phyloP scores from a whole-genome alignment of 805 yeast genomes.

The Spathaspora gorwiae region DNA sequence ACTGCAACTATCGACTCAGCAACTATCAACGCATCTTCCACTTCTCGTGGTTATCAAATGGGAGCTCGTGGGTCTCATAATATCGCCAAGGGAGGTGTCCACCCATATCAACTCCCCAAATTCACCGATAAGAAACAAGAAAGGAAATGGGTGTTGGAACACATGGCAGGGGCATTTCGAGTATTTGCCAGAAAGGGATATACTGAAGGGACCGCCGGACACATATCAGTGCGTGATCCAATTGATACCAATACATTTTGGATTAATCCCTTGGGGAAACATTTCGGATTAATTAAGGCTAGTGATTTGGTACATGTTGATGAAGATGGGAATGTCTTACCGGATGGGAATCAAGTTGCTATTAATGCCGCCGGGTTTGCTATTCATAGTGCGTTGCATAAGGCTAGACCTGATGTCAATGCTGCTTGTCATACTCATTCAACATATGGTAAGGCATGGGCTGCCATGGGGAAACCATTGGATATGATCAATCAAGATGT shows the following conservation, averaged over 20 bases:
- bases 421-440: slow-evolving; percentile 43
- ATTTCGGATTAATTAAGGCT: slow-evolving; percentile 46
- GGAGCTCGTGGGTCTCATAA: slow-evolving; percentile 55
- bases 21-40: slow-evolving; percentile 8
- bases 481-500: slow-evolving; percentile 82
- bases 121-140: slow-evolving; percentile 47
- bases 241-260: slow-evolving; percentile 76
- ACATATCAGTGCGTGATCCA: slow-evolving; percentile 82
- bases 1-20: slow-evolving; percentile 3
- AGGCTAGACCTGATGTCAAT: slow-evolving; percentile 33
- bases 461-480: slow-evolving; percentile 37
- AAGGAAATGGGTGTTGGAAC: slow-evolving; percentile 56
- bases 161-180: slow-evolving; percentile 83
- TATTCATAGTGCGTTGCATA: slow-evolving; percentile 37
- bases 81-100: slow-evolving; percentile 50
- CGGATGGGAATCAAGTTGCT: slow-evolving; percentile 35
- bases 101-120: slow-evolving; percentile 48
- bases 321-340: slow-evolving; percentile 31
- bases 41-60: slow-evolving; percentile 39
- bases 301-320: slow-evolving; percentile 38
- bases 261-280: slow-evolving; percentile 86
- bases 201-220: slow-evolving; percentile 80
- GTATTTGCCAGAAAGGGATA: slow-evolving; percentile 75
- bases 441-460: slow-evolving; percentile 35
- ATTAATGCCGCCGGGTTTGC: slow-evolving; percentile 41